Conservation (phyloP, 345 rosid genomes). For the Linum tenue region DNA sequence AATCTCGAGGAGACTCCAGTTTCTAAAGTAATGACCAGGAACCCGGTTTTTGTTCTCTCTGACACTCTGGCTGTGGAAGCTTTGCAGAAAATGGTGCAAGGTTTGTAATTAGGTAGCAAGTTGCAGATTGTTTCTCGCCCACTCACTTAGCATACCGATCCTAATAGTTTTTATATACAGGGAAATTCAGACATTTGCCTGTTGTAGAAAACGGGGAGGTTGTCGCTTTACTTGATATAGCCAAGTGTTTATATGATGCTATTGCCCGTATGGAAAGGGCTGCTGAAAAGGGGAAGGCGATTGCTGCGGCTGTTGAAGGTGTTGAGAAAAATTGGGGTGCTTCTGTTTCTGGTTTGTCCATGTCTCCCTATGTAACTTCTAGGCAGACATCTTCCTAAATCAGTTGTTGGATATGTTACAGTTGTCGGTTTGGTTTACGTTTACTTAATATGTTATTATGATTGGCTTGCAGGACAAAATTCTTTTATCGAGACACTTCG, state of each 20-base stretch:
- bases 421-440: neutral
- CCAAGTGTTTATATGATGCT: conserved; percentile 95
- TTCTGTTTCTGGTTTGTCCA: conserved; percentile 57
- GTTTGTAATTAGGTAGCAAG: conserved; percentile 33
- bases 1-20: conserved; percentile 80
- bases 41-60: conserved; percentile 85
- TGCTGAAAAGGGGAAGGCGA: conserved; percentile 97
- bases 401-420: neutral
- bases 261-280: conserved; percentile 99
- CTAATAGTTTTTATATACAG: conserved; percentile 29
- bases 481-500: conserved; percentile 84
- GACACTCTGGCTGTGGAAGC: conserved; percentile 98
- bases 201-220: conserved; percentile 99
- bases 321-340: conserved; percentile 93
- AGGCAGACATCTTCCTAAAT: neutral
- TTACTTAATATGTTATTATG: conserved; percentile 4
- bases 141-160: conserved; percentile 7
- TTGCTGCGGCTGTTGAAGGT: conserved; percentile 99
- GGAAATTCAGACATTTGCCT: conserved; percentile 96
- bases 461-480: conserved; percentile 51
- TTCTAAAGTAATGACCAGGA: conserved; percentile 95
- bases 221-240: conserved; percentile 90
- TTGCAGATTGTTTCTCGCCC: neutral
- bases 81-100: conserved; percentile 97
- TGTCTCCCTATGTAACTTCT: neutral